phyloP scores from a whole-genome alignment of 2,329 filamentous ascomycete genomes.

The Aspergillus viridinutans region DNA sequence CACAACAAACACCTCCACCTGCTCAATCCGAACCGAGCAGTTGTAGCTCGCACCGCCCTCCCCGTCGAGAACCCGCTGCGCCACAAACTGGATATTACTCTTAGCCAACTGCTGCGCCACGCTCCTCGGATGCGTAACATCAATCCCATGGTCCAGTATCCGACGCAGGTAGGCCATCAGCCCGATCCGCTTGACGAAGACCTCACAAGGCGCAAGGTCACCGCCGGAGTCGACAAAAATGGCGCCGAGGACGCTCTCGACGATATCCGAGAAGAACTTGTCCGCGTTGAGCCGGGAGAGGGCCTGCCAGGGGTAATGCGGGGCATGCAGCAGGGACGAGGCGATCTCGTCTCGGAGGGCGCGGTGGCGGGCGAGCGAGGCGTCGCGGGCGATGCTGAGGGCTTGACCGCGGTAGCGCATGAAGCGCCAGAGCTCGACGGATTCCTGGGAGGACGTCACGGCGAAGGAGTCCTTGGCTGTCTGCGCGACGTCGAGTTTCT shows the following conservation, averaged over 20 bases:
- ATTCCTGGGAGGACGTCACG: slow-evolving; percentile 15
- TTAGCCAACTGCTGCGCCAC: slow-evolving; percentile 58
- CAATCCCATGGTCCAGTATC: slow-evolving; percentile 55
- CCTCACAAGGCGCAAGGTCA: slow-evolving; percentile 54
- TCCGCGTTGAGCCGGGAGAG: slow-evolving; percentile 62
- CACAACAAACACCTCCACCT: slow-evolving; percentile 14
- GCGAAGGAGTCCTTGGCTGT: slow-evolving; percentile 19
- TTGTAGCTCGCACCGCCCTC: slow-evolving; percentile 16
- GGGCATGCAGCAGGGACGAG: slow-evolving; percentile 47
- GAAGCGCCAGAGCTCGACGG: slow-evolving; percentile 62
- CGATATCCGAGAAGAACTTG: slow-evolving; percentile 79
- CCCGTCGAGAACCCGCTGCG: slow-evolving; percentile 9
- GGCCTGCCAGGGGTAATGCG: slow-evolving; percentile 70
- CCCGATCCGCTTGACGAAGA: slow-evolving; percentile 60
- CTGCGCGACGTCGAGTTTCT: slow-evolving; percentile 4
- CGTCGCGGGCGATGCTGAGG: slow-evolving; percentile 13
- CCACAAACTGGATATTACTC: slow-evolving; percentile 14
- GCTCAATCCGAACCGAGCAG: slow-evolving; percentile 15
- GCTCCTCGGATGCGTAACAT: slow-evolving; percentile 62
- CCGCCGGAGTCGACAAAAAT: slow-evolving; percentile 75
- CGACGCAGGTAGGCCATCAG: slow-evolving; percentile 61
- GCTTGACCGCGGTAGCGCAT: slow-evolving; percentile 47
- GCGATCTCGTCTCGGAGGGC: slow-evolving; percentile 50
- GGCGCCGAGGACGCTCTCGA: slow-evolving; percentile 77
- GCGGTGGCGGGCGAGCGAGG: slow-evolving; percentile 40